These are phyloP conservation scores for Pichia membranifaciens DNA, from an alignment of 805 yeast genomes.

Conservation along the genomic window DNA sequence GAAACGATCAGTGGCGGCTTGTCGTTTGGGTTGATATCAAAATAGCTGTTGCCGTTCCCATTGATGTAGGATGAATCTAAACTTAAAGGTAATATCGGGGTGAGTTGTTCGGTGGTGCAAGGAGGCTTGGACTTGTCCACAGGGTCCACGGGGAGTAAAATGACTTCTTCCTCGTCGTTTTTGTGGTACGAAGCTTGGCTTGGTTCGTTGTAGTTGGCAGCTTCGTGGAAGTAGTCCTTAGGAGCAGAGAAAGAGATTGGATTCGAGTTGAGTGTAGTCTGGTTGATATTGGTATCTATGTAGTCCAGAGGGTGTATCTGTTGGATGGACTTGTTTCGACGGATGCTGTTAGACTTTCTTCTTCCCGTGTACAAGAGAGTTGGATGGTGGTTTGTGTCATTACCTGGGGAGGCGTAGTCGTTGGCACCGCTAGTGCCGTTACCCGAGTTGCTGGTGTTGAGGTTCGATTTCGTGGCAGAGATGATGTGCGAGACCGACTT, in stretches of 20 bases:
- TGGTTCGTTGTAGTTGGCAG: background rate
- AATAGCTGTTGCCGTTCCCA: background rate
- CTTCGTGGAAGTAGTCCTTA: background rate
- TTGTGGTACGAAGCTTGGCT: background rate
- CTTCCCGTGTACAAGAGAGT: constrained; percentile 4
- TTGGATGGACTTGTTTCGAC: constrained; percentile 3
- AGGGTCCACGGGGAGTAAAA: constrained; percentile 25
- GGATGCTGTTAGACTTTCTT: constrained; percentile 6
- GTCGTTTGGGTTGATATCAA: background rate
- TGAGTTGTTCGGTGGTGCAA: constrained; percentile 25
- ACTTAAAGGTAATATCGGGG: constrained; percentile 22
- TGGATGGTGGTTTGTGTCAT: constrained; percentile 1
- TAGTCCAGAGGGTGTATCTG: constrained; percentile 4
- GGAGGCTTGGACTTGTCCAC: constrained; percentile 25
- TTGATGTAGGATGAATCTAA: constrained; percentile 2
- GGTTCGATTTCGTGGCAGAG: background rate
- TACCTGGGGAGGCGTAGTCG: no score
- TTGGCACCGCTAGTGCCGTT: background rate
- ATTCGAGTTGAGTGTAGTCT: background rate
- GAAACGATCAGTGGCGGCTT: constrained; percentile 5
- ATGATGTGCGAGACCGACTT: constrained; percentile 5
- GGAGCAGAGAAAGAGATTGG: background rate
- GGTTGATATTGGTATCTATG: constrained; percentile 3
- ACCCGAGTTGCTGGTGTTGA: background rate
- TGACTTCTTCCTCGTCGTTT: constrained; percentile 7